Conservation (phyloP, 768 basidiomycete species). For the Suillus bovinus region DNA sequence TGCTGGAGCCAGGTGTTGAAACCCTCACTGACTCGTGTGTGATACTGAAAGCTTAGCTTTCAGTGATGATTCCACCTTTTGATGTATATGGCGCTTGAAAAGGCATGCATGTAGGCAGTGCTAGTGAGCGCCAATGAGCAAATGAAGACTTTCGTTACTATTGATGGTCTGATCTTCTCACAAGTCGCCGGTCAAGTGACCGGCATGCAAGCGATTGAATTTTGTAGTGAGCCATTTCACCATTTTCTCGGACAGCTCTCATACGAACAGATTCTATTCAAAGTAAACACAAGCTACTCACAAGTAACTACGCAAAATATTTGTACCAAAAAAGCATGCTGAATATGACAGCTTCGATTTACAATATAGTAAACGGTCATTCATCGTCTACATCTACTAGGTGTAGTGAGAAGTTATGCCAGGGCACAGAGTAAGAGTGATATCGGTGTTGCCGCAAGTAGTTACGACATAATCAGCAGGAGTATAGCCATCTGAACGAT, state of each 20-base stretch:
- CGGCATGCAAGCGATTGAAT: background rate
- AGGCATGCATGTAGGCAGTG: too few species aligned
- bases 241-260: background rate
- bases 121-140: background rate
- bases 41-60: too few species aligned
- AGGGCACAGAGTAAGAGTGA: slow-evolving; percentile 33
- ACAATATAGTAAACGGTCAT: too few species aligned
- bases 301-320: background rate
- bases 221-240: background rate
- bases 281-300: background rate
- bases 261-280: background rate
- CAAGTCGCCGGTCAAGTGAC: background rate
- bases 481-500: slow-evolving; percentile 21
- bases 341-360: background rate
- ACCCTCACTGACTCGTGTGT: too few species aligned
- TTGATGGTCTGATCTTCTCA: background rate
- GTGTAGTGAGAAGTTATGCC: slow-evolving; percentile 20
- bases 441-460: slow-evolving; percentile 27
- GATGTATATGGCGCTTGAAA: too few species aligned
- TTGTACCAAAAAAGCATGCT: background rate
- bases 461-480: slow-evolving; percentile 32
- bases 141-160: background rate
- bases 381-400: background rate
- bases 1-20: too few species aligned
- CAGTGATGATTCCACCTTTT: too few species aligned